Base-by-base conservation (phyloP, 345 rosid genomes). In the Melastoma malabathricum region DNA sequence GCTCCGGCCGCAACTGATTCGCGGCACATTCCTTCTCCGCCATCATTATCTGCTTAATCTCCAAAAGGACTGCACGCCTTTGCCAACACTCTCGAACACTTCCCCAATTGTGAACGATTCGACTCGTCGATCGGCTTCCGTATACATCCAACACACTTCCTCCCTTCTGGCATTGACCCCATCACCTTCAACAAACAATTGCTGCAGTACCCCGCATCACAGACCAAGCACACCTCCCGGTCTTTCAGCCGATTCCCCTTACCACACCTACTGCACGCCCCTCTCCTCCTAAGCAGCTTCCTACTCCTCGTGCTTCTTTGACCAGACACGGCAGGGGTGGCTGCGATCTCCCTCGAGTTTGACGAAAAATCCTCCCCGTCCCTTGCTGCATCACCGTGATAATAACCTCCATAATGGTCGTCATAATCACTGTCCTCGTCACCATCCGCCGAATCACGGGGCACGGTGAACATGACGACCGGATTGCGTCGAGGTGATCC, bases 121-220 rank as follows among this genome's bases (percentile, higher is more conserved):
- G 69, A 47, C 51, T 81, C 88, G 46, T 81, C 79, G 4, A 81
- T 81, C 0, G 79, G 69, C 60, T 51, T 44, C n/a, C 77, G 69
- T 19, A 81, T 81, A 51, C 88, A 81, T 13, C 65, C 46, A 1
- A 81, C 75, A n/a, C 88, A 81, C 59, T 81, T 81, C 61, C 87
- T 68, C 20, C 87, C 87, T 55, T 81, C 87, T 1, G 87, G 87
- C 87, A 81, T 81, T 46, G 87, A 81, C 10, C 87, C 87, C 87
- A 77, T 81, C 7, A 83, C 83, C 65, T 69, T 77, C 16, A 81
- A 62, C 72, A 81, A 51, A n/a, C 87, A 81, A 49, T 68, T 77
- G 16, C 71, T 66, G 41, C 87, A 81, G 25, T 81, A 81, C 70
- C 59, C 71, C 0, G 77, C 66, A 55, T 75, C 83, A 45, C 83